Conservation (phyloP, 139 green algal species). For the Ettlia oleoabundans region DNA sequence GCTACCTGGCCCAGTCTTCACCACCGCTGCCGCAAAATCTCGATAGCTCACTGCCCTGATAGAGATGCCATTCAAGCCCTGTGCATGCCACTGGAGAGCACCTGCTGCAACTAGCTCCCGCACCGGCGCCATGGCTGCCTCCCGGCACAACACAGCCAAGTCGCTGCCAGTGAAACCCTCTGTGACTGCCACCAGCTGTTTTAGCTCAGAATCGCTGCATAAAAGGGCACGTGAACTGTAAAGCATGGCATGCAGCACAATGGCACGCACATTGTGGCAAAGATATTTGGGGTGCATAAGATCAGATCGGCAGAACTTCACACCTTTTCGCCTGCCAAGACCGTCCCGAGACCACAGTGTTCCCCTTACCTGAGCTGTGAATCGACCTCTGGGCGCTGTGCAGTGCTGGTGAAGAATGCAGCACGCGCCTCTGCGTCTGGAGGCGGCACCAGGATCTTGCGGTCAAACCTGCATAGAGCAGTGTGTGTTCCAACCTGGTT, state of each 20-base stretch:
- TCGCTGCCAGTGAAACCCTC: slow-evolving; percentile 64
- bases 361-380: slow-evolving; percentile 4
- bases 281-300: too few relatives aligned
- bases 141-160: slow-evolving; percentile 48
- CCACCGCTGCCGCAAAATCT: not conserved
- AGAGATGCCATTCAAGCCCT: too few relatives aligned
- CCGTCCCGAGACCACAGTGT: not conserved
- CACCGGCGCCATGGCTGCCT: slow-evolving; percentile 65
- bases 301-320: too few relatives aligned
- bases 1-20: not conserved
- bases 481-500: too few relatives aligned
- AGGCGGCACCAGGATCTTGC: slow-evolving; percentile 58
- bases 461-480: too few relatives aligned
- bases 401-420: slow-evolving; percentile 47
- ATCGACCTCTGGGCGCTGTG: slow-evolving; percentile 8
- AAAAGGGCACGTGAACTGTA: not conserved
- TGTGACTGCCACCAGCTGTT: slow-evolving; percentile 13
- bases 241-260: too few relatives aligned
- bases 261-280: too few relatives aligned
- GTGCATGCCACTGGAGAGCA: not conserved
- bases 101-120: slow-evolving; percentile 47
- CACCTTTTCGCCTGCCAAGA: too few relatives aligned
- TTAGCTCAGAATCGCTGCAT: slow-evolving; percentile 23
- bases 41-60: not conserved
- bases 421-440: slow-evolving; percentile 41